These are phyloP conservation scores for Eucalyptus marginata DNA, from an alignment of 345 rosid genomes.

Conservation along the genomic window DNA sequence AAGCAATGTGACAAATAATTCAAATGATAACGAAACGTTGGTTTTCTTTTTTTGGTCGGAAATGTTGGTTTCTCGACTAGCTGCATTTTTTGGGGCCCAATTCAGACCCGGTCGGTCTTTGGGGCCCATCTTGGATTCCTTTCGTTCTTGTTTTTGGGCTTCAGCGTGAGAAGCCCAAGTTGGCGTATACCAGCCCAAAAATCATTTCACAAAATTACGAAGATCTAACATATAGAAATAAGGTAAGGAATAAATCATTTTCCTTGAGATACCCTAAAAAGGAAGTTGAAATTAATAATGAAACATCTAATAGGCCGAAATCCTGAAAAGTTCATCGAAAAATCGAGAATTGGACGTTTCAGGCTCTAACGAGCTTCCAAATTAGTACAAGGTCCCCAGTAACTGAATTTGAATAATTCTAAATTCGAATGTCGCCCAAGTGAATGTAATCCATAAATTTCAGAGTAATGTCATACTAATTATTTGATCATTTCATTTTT, in stretches of 20 bases:
- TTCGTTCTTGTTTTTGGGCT: not conserved
- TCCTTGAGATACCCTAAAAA: not conserved
- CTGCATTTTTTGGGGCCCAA: not conserved
- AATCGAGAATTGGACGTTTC: not conserved
- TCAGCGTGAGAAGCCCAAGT: not conserved
- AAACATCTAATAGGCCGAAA: not conserved
- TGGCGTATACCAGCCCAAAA: not conserved
- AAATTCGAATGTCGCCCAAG: not conserved
- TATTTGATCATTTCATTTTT: not conserved
- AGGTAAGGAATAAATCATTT: not conserved
- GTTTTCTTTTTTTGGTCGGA: not conserved
- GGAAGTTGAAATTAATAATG: not conserved
- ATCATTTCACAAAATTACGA: not conserved
- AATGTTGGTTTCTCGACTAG: not conserved
- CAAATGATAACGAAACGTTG: not conserved
- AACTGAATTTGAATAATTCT: not conserved
- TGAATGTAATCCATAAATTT: not conserved
- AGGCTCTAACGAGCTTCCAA: not conserved
- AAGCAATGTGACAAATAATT: not conserved
- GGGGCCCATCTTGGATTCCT: not conserved
- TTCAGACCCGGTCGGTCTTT: not conserved
- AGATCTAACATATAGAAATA: not conserved
- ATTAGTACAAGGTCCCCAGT: not conserved
- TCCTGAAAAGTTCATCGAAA: not conserved
- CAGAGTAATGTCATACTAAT: not conserved